These are phyloP conservation scores for Rubia occidens DNA, from an alignment of 305 asterid genomes.

Conservation along the genomic window DNA sequence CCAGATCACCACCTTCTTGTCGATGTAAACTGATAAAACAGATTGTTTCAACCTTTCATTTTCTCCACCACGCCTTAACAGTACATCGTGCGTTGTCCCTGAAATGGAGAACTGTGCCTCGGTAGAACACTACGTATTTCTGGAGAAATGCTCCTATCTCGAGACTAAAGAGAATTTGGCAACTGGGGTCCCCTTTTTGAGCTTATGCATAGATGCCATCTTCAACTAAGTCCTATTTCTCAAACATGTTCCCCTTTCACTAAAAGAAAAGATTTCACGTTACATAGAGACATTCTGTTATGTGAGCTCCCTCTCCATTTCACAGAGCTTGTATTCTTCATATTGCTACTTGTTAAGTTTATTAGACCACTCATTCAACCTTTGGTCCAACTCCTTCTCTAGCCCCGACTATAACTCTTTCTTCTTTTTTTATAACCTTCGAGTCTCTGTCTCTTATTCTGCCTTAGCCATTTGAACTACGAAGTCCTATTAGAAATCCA, in stretches of 20 bases:
- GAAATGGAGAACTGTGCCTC: conserved; percentile 52
- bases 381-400: conserved; percentile 83
- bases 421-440: conserved; percentile 71
- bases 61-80: conserved; percentile 55
- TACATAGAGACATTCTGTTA: conserved; percentile 91
- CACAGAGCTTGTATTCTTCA: conserved; percentile 89
- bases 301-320: conserved; percentile 85
- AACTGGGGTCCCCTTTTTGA: conserved; percentile 21
- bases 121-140: conserved; percentile 55
- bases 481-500: conserved; percentile 73
- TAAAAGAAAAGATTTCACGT: conserved; percentile 63
- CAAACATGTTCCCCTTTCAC: conserved; percentile 53
- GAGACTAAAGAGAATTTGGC: conserved; percentile 44
- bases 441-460: conserved; percentile 42
- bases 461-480: conserved; percentile 37
- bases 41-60: conserved; percentile 52
- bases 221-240: conserved; percentile 36
- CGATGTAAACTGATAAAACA: conserved; percentile 55
- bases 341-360: conserved; percentile 78
- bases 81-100: conserved; percentile 54
- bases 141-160: conserved; percentile 70
- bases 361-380: conserved; percentile 82
- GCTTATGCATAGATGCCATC: conserved; percentile 32
- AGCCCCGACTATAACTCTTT: conserved; percentile 63
- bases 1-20: conserved; percentile 44